phyloP scores from a whole-genome alignment of 352 stramenopile genomes.

The Globisporangium nodosum region DNA sequence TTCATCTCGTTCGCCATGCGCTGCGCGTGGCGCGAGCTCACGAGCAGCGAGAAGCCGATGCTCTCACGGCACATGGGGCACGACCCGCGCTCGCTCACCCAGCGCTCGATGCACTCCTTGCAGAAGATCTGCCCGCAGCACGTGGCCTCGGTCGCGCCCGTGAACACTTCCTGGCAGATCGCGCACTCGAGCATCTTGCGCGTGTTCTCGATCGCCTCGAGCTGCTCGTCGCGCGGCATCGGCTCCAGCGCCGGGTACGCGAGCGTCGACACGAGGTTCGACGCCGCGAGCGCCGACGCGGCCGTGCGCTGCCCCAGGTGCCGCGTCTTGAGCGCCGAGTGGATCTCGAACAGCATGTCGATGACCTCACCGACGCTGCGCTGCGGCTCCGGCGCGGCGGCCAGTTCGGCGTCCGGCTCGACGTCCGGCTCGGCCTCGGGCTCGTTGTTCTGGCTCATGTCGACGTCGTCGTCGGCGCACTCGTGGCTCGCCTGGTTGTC shows the following conservation, averaged over 20 bases:
- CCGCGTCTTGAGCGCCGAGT: conserved; percentile 72
- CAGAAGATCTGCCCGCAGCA: conserved; percentile 85
- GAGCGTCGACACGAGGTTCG: conserved; percentile 69
- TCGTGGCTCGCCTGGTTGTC: conserved; percentile 16
- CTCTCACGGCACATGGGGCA: conserved; percentile 79
- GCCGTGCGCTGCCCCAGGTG: conserved; percentile 76
- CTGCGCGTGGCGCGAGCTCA: conserved; percentile 62
- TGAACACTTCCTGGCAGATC: conserved; percentile 83
- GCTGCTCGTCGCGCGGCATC: conserved; percentile 69
- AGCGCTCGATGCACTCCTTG: conserved; percentile 79
- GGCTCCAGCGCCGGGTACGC: conserved; percentile 45
- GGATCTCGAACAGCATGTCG: conserved; percentile 83
- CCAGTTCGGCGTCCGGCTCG: conserved; percentile 18
- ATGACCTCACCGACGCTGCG: conserved; percentile 64
- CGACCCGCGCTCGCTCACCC: conserved; percentile 73
- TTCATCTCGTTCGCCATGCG: conserved; percentile 86
- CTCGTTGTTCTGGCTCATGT: conserved; percentile 3
- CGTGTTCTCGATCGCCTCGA: conserved; percentile 75
- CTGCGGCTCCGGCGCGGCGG: conserved; percentile 17
- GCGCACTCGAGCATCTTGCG: conserved; percentile 84
- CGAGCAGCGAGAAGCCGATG: conserved; percentile 64
- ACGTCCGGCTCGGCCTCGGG: conserved; percentile 2
- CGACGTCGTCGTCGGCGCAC: conserved; percentile 17
- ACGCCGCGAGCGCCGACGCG: conserved; percentile 60
- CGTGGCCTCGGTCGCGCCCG: conserved; percentile 59